Evolutionary conservation across 2,329 filamentous ascomycete genomes (phyloP), one percentile per base, ranked within the genome.

Genomic region (Cryphonectria naterciae): DNA sequence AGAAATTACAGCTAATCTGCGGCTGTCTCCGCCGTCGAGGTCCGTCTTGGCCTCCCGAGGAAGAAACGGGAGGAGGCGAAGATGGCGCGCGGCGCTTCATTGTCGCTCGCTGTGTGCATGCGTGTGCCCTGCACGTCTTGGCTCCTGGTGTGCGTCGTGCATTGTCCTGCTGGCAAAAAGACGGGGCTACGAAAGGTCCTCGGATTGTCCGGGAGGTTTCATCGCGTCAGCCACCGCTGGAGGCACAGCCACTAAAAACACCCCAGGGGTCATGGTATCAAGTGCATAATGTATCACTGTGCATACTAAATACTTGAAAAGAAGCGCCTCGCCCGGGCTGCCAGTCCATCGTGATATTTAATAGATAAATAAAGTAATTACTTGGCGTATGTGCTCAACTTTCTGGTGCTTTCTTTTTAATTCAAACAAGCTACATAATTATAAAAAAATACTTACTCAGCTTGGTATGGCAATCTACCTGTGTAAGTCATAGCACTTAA

Each of bases 1-100:
- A 80, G 22, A 76, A 78, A 65, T 77, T 73, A 69, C 79, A 80
- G n/a, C 78, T 78, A 35, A 73, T 75, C 52, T 78, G 78, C 10
- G 77, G 77, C 61, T 80, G 78, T 22, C 78, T 46, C 39, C 71
- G 69, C n/a, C 69, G 69, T 19, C 69, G 69, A 19, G 39, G 37
- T 2, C 37, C 43, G 19, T 68, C 52, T 61, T 54, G 64, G 35
- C 32, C 22, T 7, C 7, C 46, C 6, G 19, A n/a, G 7, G 46
- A 49, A n/a, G 61, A n/a, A 17, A 25, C 66, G 28, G 39, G 39
- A 41, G 39, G 32, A 5, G 65, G 52, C 11, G 65, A 37, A 22
- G 11, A 13, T n/a, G 68, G 62, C 15, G 41, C 41, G 35, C 71
- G 68, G 54, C 68, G 65, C 68, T 70, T 70, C 68, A 70, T 70